Evolutionary conservation across 257 asterid species (phyloP).

Genomic region (Asclepias syriaca): DNA sequence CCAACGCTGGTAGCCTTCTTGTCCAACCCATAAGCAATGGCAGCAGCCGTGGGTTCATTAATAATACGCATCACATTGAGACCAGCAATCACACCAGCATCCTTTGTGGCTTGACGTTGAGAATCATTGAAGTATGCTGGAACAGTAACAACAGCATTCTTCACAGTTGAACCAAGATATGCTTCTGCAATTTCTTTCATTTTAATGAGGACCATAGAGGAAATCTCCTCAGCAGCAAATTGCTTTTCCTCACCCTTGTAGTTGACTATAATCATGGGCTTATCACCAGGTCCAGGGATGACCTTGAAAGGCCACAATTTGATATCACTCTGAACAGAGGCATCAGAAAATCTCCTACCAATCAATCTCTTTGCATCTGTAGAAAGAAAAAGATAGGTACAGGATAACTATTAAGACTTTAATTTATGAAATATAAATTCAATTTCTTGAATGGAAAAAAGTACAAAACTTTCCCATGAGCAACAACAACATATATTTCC

Average conservation of each 20-base stretch:
- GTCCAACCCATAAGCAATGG: conserved; percentile 85
- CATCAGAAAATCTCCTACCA: conserved; percentile 63
- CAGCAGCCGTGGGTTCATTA: conserved; percentile 88
- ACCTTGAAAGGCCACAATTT: conserved; percentile 82
- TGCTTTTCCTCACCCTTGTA: conserved; percentile 84
- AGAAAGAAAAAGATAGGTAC: neutral
- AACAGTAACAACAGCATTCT: conserved; percentile 80
- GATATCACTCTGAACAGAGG: conserved; percentile 64
- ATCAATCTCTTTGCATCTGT: conserved; percentile 81
- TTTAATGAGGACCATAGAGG: conserved; percentile 79
- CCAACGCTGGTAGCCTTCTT: conserved; percentile 79
- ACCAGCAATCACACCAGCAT: conserved; percentile 82
- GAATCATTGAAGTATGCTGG: conserved; percentile 86
- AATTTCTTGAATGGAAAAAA: too few relatives aligned
- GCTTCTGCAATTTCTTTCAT: conserved; percentile 87
- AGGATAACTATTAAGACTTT: too few relatives aligned
- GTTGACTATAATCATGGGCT: conserved; percentile 67
- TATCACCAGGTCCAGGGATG: conserved; percentile 71
- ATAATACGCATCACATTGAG: conserved; percentile 79
- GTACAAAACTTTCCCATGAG: neutral
- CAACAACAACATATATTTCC: neutral
- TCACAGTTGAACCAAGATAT: conserved; percentile 54
- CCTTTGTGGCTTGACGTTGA: conserved; percentile 86
- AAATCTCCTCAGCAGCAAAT: conserved; percentile 78
- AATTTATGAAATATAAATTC: too few relatives aligned